These are phyloP conservation scores for Talaromyces sp. DNA, from an alignment of 2,329 filamentous ascomycete species.

Conservation along the genomic window DNA sequence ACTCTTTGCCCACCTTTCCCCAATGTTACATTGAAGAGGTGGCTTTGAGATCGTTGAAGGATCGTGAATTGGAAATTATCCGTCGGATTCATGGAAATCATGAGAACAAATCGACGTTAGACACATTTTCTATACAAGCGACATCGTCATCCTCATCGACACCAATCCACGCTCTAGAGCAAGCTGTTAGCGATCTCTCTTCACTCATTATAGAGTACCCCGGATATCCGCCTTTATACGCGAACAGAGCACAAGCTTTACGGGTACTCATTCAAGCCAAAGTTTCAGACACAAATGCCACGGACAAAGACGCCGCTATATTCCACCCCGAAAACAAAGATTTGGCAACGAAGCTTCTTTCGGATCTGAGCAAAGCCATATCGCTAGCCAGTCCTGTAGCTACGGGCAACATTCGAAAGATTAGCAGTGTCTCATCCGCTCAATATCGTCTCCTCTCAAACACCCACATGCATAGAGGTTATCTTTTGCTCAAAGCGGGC, in stretches of 20 bases:
- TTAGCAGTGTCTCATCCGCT: slow-evolving; percentile 40
- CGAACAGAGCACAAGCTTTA: slow-evolving; percentile 53
- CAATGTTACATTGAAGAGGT: slow-evolving; percentile 33
- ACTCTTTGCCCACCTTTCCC: slow-evolving; percentile 40
- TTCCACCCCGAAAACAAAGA: slow-evolving; percentile 24
- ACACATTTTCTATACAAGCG: slow-evolving; percentile 15
- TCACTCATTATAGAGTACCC: slow-evolving; percentile 43
- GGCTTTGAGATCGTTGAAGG: slow-evolving; percentile 36
- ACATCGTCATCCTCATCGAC: slow-evolving; percentile 13
- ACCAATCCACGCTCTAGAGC: slow-evolving; percentile 24
- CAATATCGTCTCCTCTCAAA: slow-evolving; percentile 52
- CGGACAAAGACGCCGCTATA: slow-evolving; percentile 22
- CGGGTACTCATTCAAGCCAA: slow-evolving; percentile 36
- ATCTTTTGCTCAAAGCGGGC: slow-evolving; percentile 40
- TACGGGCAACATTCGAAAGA: slow-evolving; percentile 27
- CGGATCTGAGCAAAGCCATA: slow-evolving; percentile 46
- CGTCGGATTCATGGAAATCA: slow-evolving; percentile 34
- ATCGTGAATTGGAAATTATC: slow-evolving; percentile 40
- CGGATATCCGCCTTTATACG: slow-evolving; percentile 52
- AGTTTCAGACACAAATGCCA: background rate
- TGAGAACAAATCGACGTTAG: slow-evolving; percentile 19
- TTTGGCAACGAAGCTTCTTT: slow-evolving; percentile 29
- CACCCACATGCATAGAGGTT: slow-evolving; percentile 54
- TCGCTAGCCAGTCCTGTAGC: slow-evolving; percentile 40
- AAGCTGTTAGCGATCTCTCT: slow-evolving; percentile 39